Evolutionary conservation across 768 basidiomycete species (phyloP), one percentile per base, ranked within the genome.

Genomic region (Leccinum obscurum): DNA sequence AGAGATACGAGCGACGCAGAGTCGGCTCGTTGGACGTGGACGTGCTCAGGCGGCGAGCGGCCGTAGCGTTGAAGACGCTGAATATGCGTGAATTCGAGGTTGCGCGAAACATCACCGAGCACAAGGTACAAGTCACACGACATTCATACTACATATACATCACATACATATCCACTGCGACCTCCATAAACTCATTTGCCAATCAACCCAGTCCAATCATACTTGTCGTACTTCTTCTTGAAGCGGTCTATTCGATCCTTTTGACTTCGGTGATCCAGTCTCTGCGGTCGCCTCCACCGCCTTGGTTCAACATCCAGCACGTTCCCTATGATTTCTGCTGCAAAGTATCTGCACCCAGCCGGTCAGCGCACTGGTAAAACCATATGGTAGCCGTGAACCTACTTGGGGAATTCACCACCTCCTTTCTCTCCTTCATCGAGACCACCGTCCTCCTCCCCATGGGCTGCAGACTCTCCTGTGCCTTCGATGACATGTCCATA

Each of bases 401-500:
- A 92, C 93, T 81, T 83, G 17, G 94, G 92, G 69, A 98, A 99
- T 57, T 94, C 92, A 10, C 93, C 93, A 15, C 92, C 90, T 2
- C 94, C 94, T 70, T 92, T 92, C 67, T 90, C 93, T 2, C 92
- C 93, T 70, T 94, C 94, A 63, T 91, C 90, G 34, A 89, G 73
- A 24, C 82, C 86, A 48, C 81, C 83, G 28, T 81, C 83, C 61
- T 87, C 86, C 15, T 87, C 85, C 32, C 85, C 89, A 17, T 81
- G 78, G 10, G 77, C 83, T 0, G 81, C 77, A 3, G 82, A 83
- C 39, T 91, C 87, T 26, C 82, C 85, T 0, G 85, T 84, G 1
- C 97, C 97, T 73, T 99, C 97, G 62, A 99, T 97, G 62, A 99
- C 92, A 75, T 99, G 97, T 0, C 97, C 97, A 70, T 94, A 99